These are phyloP conservation scores for Tricholomella constricta DNA, from an alignment of 768 basidiomycete genomes.

Conservation along the genomic window DNA sequence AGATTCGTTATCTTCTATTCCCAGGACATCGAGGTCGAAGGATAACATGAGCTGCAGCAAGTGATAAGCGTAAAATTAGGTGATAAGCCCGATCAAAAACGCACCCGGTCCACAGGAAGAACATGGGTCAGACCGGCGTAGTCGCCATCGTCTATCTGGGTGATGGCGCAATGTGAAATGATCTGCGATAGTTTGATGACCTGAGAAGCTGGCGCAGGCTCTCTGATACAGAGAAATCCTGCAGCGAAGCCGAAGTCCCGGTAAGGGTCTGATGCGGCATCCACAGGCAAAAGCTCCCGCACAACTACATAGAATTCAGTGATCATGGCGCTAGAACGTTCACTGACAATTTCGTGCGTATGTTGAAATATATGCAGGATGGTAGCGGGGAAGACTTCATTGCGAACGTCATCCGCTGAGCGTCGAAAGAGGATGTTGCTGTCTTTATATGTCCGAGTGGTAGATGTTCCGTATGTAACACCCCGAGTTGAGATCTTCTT, in stretches of 20 bases:
- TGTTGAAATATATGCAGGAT: constrained; percentile 5
- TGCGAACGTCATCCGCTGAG: not conserved
- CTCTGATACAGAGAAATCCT: not conserved
- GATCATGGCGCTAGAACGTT: not conserved
- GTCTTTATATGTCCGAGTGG: constrained; percentile 4
- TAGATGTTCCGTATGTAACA: constrained; percentile 5
- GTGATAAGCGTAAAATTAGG: too few relatives aligned
- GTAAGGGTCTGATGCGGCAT: not conserved
- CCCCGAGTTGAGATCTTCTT: not conserved
- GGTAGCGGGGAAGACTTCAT: not conserved
- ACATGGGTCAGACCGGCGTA: not conserved
- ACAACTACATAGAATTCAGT: not conserved
- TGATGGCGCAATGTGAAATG: not conserved
- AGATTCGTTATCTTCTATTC: too few relatives aligned
- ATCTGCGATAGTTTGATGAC: constrained; percentile 1
- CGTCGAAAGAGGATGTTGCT: constrained; percentile 6
- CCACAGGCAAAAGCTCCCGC: not conserved
- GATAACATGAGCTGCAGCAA: too few relatives aligned
- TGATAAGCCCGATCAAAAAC: not conserved
- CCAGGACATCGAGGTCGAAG: too few relatives aligned
- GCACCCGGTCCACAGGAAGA: constrained; percentile 5
- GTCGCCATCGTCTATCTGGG: not conserved
- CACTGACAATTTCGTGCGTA: not conserved
- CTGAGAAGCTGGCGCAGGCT: not conserved
- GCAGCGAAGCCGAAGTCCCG: constrained; percentile 3